Conservation (phyloP, 108 stramenopile species). For the Conticribra guillardii region DNA sequence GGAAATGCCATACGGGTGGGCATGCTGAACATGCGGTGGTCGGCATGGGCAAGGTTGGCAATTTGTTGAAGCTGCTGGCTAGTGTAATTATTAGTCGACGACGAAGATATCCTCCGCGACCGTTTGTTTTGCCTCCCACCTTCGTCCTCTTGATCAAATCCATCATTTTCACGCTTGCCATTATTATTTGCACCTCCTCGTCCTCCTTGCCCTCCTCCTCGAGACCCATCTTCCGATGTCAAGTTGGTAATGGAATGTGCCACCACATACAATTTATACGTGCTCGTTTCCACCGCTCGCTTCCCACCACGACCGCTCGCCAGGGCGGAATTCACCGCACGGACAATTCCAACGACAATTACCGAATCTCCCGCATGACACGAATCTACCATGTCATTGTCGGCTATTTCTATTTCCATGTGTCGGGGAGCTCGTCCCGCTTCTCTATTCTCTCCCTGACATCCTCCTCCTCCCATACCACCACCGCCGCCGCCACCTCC, state of each 20-base stretch:
- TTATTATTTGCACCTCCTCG: slow-evolving; percentile 14
- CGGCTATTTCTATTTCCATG: slow-evolving; percentile 84
- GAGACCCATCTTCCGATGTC: slow-evolving; percentile 49
- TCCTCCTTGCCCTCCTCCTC: slow-evolving; percentile 38
- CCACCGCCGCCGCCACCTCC: slow-evolving; percentile 8
- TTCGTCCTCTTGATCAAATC: slow-evolving; percentile 7
- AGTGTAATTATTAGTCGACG: slow-evolving; percentile 49
- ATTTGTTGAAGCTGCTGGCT: slow-evolving; percentile 77
- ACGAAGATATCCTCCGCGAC: slow-evolving; percentile 25
- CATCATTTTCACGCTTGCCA: slow-evolving; percentile 7
- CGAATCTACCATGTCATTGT: slow-evolving; percentile 93
- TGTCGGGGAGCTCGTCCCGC: slow-evolving; percentile 87
- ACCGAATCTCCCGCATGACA: slow-evolving; percentile 96
- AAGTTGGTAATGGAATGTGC: slow-evolving; percentile 88
- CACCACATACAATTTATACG: slow-evolving; percentile 89
- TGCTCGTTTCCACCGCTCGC: slow-evolving; percentile 81
- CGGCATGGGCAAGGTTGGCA: slow-evolving; percentile 83
- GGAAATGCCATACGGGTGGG: slow-evolving; percentile 84
- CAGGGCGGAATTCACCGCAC: slow-evolving; percentile 87
- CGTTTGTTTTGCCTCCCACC: slow-evolving; percentile 39
- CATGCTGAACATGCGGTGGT: slow-evolving; percentile 79
- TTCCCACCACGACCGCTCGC: slow-evolving; percentile 83
- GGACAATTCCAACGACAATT: slow-evolving; percentile 87
- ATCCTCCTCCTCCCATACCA: background rate
- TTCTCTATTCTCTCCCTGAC: slow-evolving; percentile 23